A percentile compares a stretch with the other conserved stretches of the same genome.
These are phyloP conservation scores for Saturnispora bothae DNA, from an alignment of 805 yeast species.

Conservation along the genomic window DNA sequence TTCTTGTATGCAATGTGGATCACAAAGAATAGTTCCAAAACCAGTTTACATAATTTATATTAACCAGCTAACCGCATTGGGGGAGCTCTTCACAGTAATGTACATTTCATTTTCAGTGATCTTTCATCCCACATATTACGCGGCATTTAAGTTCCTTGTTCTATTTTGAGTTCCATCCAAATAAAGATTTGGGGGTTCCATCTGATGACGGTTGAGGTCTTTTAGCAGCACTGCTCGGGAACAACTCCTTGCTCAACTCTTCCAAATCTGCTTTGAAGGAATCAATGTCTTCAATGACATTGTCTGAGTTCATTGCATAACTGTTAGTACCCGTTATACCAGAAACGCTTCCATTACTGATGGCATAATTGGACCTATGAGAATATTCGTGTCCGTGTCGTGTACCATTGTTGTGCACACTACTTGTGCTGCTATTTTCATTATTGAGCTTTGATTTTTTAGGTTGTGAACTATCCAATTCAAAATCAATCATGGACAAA, in stretches of 20 bases:
- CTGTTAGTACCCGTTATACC: not conserved
- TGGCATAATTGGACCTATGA: conserved; percentile 7
- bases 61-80: no score
- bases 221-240: not conserved
- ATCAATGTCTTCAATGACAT: not conserved
- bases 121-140: not conserved
- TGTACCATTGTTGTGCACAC: not conserved
- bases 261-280: not conserved
- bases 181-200: conserved; percentile 1
- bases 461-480: conserved; percentile 18
- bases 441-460: conserved; percentile 9
- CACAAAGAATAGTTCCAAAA: no score
- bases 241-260: conserved; percentile 2
- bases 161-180: conserved; percentile 1
- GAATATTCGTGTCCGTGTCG: conserved; percentile 7
- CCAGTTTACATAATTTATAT: no score
- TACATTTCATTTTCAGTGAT: no score
- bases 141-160: not conserved
- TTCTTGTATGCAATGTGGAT: no score
- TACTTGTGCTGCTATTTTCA: no score
- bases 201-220: not conserved
- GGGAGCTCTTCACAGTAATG: no score
- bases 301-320: not conserved
- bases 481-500: conserved; percentile 51
- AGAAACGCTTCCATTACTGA: not conserved